phyloP scores from a whole-genome alignment of 2,329 filamentous ascomycete species.

The Huntiella abstrusa region DNA sequence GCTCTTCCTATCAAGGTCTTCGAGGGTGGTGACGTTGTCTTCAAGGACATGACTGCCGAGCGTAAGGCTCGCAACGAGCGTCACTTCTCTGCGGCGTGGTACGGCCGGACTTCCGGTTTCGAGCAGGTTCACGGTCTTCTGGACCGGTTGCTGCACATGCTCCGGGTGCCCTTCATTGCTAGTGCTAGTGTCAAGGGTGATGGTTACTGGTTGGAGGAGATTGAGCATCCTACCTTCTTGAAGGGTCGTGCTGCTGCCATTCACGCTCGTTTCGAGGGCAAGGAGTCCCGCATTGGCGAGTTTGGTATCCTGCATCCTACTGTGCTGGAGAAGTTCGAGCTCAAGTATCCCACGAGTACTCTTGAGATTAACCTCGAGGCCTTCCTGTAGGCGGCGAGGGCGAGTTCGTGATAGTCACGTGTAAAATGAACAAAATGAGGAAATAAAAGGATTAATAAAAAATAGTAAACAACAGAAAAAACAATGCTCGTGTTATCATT shows the following conservation, averaged over 20 bases:
- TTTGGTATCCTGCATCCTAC: slow-evolving; percentile 89
- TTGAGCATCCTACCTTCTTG: slow-evolving; percentile 84
- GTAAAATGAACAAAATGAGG: slow-evolving; percentile 8
- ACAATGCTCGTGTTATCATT: slow-evolving; percentile 2
- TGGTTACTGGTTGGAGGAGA: slow-evolving; percentile 87
- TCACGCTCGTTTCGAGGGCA: slow-evolving; percentile 54
- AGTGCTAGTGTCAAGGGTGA: slow-evolving; percentile 36
- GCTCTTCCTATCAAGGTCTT: slow-evolving; percentile 80
- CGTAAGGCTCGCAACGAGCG: slow-evolving; percentile 81
- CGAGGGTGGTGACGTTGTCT: slow-evolving; percentile 76
- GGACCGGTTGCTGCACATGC: slow-evolving; percentile 82
- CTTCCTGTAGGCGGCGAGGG: slow-evolving; percentile 45
- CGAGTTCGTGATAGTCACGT: slow-evolving; percentile 6
- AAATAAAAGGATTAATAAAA: slow-evolving; percentile 9
- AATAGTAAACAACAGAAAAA: slow-evolving; percentile 10
- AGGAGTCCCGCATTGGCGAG: slow-evolving; percentile 56
- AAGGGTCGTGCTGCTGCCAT: slow-evolving; percentile 74
- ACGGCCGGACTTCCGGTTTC: slow-evolving; percentile 85
- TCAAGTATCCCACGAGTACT: slow-evolving; percentile 83
- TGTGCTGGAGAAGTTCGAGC: slow-evolving; percentile 82
- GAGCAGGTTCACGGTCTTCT: slow-evolving; percentile 88
- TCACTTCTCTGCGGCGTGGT: slow-evolving; percentile 91
- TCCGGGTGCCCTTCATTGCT: slow-evolving; percentile 63
- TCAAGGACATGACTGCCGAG: slow-evolving; percentile 69
- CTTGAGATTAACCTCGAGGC: slow-evolving; percentile 88